Conservation (phyloP, 257 asterid species). For the Lantana camara region DNA sequence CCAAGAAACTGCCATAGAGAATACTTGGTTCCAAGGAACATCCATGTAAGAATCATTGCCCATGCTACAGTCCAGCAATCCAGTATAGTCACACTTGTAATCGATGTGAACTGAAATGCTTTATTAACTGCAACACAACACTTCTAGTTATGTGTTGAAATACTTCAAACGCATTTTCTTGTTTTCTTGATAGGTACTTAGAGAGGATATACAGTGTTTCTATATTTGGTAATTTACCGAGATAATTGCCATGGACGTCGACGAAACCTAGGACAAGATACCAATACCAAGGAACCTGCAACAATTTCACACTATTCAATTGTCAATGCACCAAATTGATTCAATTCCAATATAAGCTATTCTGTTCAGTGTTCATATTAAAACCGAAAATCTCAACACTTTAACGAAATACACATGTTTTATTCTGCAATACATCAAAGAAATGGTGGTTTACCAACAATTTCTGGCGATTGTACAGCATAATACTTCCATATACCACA, state of each 20-base stretch:
- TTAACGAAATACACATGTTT: background rate
- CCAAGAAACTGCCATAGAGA: constrained; percentile 63
- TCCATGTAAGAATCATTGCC: constrained; percentile 70
- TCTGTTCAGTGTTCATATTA: no score
- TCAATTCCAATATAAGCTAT: no score
- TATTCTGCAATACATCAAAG: background rate
- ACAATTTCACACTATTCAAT: background rate
- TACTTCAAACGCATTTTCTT: no score
- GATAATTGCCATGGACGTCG: constrained; percentile 77
- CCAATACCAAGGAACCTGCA: constrained; percentile 87
- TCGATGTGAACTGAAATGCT: constrained; percentile 74
- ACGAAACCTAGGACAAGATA: constrained; percentile 58
- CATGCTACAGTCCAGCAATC: constrained; percentile 81
- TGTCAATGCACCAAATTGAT: background rate
- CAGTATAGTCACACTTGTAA: constrained; percentile 74
- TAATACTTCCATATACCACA: constrained; percentile 61
- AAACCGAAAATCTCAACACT: no score
- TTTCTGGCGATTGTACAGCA: constrained; percentile 60
- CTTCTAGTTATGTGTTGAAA: background rate
- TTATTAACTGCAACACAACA: constrained; percentile 55
- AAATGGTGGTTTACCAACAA: constrained; percentile 41
- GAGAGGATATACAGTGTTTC: no score
- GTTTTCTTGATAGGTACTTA: no score
- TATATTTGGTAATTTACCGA: constrained; percentile 39
- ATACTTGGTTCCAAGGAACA: constrained; percentile 62